Conservation (phyloP, 1,284 basidiomycete genomes). For the Tranzscheliella williamsii region DNA sequence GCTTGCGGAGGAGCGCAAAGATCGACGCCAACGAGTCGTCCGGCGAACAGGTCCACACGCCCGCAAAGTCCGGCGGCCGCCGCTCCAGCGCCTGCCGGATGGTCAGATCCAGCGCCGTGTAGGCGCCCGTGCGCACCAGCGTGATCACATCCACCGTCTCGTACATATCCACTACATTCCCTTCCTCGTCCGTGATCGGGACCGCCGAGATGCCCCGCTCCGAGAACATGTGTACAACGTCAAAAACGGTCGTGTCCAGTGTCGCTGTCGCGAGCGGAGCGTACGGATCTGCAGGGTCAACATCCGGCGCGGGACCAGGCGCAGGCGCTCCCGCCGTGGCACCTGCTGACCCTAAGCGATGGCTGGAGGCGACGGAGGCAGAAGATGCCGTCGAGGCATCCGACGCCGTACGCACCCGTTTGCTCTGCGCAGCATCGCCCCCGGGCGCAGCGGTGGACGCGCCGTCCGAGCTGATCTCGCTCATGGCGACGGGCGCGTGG, state of each 20-base stretch:
- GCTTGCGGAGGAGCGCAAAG: conserved; percentile 86
- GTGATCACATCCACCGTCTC: conserved; percentile 96
- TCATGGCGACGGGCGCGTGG: conserved; percentile 5
- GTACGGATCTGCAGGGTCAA: conserved; percentile 65
- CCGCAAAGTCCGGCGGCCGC: conserved; percentile 85
- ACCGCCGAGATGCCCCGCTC: conserved; percentile 94
- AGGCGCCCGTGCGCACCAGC: conserved; percentile 83
- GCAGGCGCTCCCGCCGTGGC: not conserved
- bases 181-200: conserved; percentile 89
- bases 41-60: conserved; percentile 92
- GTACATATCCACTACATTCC: conserved; percentile 93
- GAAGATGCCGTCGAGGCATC: conserved; percentile 8
- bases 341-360: conserved; percentile 1
- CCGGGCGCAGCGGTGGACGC: not conserved
- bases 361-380: conserved; percentile 2
- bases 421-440: not conserved
- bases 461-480: conserved; percentile 5
- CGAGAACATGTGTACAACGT: conserved; percentile 98
- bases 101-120: conserved; percentile 91
- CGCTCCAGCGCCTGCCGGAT: conserved; percentile 90
- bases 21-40: conserved; percentile 91
- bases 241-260: conserved; percentile 88
- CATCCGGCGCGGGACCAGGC: conserved; percentile 1
- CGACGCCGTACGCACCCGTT: not conserved
- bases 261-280: conserved; percentile 91